A percentile compares a stretch with the other conserved stretches of the same genome.
Evolutionary conservation across 2,329 filamentous ascomycete species (phyloP).

Genomic region (Epichloe baconii): DNA sequence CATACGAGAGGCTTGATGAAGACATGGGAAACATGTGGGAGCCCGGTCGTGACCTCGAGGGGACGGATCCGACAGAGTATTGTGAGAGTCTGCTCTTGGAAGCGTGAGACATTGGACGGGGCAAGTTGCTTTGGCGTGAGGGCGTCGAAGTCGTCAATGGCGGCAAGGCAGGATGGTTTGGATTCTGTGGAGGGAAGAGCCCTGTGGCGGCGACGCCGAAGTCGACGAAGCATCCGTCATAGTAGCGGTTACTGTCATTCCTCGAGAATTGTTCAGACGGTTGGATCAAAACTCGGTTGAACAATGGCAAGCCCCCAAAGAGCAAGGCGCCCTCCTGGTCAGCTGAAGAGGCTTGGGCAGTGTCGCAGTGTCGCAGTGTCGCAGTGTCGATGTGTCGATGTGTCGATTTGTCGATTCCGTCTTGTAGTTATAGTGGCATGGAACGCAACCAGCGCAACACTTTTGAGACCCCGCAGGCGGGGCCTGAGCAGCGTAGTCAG

Average conservation of each 20-base stretch:
- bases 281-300: not conserved
- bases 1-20: constrained; percentile 74
- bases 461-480: constrained; percentile 6
- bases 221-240: constrained; percentile 45
- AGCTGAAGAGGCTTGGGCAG: not conserved
- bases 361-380: not conserved
- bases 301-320: not conserved
- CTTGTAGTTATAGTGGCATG: not conserved
- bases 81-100: constrained; percentile 73
- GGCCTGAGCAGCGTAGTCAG: constrained; percentile 1
- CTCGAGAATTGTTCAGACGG: constrained; percentile 6
- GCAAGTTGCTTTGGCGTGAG: constrained; percentile 44
- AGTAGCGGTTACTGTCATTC: constrained; percentile 32
- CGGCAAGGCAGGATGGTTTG: constrained; percentile 40
- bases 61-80: constrained; percentile 60
- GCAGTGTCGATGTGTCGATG: not conserved
- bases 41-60: constrained; percentile 59
- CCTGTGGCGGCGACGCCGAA: constrained; percentile 38
- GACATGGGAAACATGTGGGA: constrained; percentile 76
- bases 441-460: constrained; percentile 2
- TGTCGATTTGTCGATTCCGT: not conserved
- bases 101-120: constrained; percentile 60
- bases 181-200: constrained; percentile 32
- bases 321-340: not conserved
- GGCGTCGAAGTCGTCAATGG: constrained; percentile 45